Evolutionary conservation across 2,329 filamentous ascomycete species (phyloP).

Genomic region (Neonectria faginata): DNA sequence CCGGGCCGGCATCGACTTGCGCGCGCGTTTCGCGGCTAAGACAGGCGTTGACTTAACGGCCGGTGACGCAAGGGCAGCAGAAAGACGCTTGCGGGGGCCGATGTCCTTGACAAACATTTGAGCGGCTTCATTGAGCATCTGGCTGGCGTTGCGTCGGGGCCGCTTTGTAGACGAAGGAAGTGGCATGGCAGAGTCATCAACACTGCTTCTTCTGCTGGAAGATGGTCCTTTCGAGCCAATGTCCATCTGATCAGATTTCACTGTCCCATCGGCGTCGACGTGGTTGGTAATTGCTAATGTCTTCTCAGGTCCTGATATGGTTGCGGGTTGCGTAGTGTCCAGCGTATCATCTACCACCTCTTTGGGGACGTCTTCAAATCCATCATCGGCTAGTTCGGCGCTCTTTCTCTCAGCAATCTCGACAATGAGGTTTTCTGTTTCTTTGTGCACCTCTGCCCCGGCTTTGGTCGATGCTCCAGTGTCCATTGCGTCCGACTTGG

Average conservation of each 20-base stretch:
- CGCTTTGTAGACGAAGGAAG: slow-evolving; percentile 24
- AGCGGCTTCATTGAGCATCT: slow-evolving; percentile 21
- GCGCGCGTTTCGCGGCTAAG: slow-evolving; percentile 25
- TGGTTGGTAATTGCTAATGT: neutral
- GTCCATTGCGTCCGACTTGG: neutral
- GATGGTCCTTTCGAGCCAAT: neutral
- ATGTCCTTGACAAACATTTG: slow-evolving; percentile 24
- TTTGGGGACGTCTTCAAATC: neutral
- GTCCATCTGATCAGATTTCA: neutral
- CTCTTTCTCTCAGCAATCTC: neutral
- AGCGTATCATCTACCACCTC: neutral
- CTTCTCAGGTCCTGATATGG: neutral
- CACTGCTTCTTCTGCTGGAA: neutral
- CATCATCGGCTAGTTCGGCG: neutral
- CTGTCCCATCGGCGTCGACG: neutral
- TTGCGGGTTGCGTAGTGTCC: neutral
- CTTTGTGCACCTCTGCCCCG: neutral
- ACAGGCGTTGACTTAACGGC: slow-evolving; percentile 23
- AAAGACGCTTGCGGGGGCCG: slow-evolving; percentile 29
- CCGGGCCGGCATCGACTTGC: slow-evolving; percentile 43
- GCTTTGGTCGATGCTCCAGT: neutral
- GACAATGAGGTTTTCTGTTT: neutral
- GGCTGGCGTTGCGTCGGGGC: slow-evolving; percentile 32
- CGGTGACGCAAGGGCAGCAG: slow-evolving; percentile 32
- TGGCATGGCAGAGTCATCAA: slow-evolving; percentile 7